phyloP scores from a whole-genome alignment of 179 eudicot genomes.

The Patellifolia procumbens region DNA sequence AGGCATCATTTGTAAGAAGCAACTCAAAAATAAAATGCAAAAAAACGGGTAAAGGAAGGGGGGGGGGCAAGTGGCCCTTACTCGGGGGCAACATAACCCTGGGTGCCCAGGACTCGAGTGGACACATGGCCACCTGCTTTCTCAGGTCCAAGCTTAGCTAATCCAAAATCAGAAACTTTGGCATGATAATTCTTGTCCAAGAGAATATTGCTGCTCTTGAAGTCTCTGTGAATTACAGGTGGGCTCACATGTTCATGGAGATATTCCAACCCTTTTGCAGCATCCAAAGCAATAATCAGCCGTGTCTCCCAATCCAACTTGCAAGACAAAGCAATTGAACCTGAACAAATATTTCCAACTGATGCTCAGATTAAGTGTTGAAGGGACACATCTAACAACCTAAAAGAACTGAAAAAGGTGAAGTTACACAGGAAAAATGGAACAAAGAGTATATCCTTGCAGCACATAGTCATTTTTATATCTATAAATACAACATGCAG shows the following conservation, averaged over 20 bases:
- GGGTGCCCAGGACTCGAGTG: constrained; percentile 94
- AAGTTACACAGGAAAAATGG: not conserved
- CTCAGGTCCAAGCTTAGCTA: constrained; percentile 92
- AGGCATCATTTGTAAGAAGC: not conserved
- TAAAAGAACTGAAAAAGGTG: not conserved
- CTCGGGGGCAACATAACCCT: constrained; percentile 97
- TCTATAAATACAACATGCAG: not conserved
- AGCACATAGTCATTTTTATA: not conserved
- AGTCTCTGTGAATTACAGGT: constrained; percentile 95
- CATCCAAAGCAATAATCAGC: constrained; percentile 79
- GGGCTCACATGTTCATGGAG: constrained; percentile 91
- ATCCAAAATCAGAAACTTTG: constrained; percentile 91
- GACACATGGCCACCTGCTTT: constrained; percentile 94
- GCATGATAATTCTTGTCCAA: constrained; percentile 78
- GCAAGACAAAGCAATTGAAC: constrained; percentile 46
- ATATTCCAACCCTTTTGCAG: constrained; percentile 94
- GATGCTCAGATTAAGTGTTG: not conserved
- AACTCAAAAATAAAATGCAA: not conserved
- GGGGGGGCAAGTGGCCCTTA: constrained; percentile 39
- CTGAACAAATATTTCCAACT: constrained; percentile 32
- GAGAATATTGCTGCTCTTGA: constrained; percentile 92
- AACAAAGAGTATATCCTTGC: not conserved
- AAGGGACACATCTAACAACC: not conserved
- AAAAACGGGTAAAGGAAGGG: too few relatives aligned
- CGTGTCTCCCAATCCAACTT: constrained; percentile 80